These are phyloP conservation scores for Starmera caribaea DNA, from an alignment of 805 yeast genomes.

Conservation along the genomic window DNA sequence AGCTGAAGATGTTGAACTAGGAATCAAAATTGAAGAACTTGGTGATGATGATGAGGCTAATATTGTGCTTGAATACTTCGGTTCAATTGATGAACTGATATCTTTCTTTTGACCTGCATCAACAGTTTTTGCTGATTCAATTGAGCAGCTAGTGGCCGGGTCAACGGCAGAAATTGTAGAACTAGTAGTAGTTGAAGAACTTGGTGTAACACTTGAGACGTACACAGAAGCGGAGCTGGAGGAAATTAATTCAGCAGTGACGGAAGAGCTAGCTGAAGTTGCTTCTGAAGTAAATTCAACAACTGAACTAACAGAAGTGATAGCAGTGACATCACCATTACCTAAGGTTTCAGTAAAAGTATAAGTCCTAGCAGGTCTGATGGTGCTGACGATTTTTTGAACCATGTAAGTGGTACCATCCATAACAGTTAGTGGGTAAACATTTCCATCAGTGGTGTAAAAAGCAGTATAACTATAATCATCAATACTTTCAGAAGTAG, in stretches of 20 bases:
- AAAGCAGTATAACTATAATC: background rate
- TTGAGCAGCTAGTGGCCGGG: too few species aligned
- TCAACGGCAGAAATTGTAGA: too few species aligned
- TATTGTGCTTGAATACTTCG: too few species aligned
- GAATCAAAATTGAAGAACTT: background rate
- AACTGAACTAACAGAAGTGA: background rate
- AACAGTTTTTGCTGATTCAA: too few species aligned
- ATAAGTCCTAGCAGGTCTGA: constrained; percentile 15
- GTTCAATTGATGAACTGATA: too few species aligned
- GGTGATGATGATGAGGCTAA: too few species aligned
- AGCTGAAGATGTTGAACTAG: background rate
- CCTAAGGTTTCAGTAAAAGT: constrained; percentile 11
- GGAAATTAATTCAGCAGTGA: constrained; percentile 2
- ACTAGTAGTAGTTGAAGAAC: background rate
- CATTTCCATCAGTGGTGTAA: too few species aligned
- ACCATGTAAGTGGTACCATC: constrained; percentile 1
- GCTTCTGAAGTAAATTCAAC: constrained; percentile 8
- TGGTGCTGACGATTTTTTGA: constrained; percentile 13
- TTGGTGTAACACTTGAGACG: constrained; percentile 1
- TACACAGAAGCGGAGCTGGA: constrained; percentile 1
- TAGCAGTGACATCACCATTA: constrained; percentile 10
- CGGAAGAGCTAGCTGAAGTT: constrained; percentile 1
- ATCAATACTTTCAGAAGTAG: constrained; percentile 1
- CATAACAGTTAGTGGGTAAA: background rate
- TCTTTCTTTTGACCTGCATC: too few species aligned